Percentiles rank a stretch among this genome's conserved stretches.
These are phyloP conservation scores for Dryas integrifolia DNA, from an alignment of 331 rosid species.

Conservation along the genomic window DNA sequence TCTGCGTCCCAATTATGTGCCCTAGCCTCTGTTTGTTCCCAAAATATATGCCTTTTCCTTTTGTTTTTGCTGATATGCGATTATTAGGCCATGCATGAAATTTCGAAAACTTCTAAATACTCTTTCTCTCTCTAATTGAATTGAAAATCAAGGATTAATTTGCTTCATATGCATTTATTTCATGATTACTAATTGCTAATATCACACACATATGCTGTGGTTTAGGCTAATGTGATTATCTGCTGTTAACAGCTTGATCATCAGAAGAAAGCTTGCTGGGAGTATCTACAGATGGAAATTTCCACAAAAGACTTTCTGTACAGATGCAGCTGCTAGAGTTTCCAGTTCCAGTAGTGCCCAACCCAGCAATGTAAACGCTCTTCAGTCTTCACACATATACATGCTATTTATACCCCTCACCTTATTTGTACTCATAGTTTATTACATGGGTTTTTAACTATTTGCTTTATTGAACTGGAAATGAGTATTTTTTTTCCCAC, in stretches of 20 bases:
- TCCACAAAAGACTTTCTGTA: constrained; percentile 44
- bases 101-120: background rate
- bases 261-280: constrained; percentile 40
- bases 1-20: background rate
- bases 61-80: background rate
- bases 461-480: background rate
- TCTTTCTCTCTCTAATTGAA: background rate
- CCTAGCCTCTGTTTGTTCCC: background rate
- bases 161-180: too few relatives aligned
- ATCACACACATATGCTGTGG: background rate
- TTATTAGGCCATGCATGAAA: background rate
- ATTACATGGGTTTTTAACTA: background rate
- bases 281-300: constrained; percentile 37
- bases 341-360: constrained; percentile 38
- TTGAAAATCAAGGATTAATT: background rate
- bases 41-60: background rate
- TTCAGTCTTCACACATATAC: constrained; percentile 1
- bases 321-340: constrained; percentile 40
- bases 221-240: background rate
- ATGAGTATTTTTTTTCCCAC: background rate
- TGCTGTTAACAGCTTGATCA: constrained; percentile 44
- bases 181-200: too few relatives aligned
- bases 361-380: constrained; percentile 40
- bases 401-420: background rate
- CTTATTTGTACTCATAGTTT: background rate